Evolutionary conservation across 2,329 filamentous ascomycete genomes (phyloP), one percentile per base, ranked within the genome.

Genomic region (Amesomyces nigricolor): DNA sequence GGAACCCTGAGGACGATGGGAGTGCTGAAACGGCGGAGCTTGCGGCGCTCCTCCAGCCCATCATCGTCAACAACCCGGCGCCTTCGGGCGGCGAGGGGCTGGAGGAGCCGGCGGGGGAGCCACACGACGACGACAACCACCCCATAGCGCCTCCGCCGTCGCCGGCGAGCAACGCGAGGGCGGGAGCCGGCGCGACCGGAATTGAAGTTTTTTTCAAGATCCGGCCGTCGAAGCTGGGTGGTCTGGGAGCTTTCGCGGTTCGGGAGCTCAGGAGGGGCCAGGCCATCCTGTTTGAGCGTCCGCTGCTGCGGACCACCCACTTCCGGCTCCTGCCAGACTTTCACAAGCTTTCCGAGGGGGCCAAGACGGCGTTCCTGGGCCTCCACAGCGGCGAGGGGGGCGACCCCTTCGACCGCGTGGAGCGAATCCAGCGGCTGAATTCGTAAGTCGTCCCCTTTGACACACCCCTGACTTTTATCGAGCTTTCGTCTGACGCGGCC

Each of bases 211-310:
- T 62, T 54, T 72, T 81, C 39, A 61, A 69, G 10, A 62, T 81
- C 5, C 69, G 66, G 2, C 62, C 62, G 9, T 79, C 77, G 0
- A 47, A 57, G 0, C 65, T 76, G 1, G 72, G 72, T 0, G 78
- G 78, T 1, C 70, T 73, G 44, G 79, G 79, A 0, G 73, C 70
- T 0, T 79, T 81, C 46, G 78, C 79, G 0, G 59, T 62, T 0
- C 63, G 62, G 5, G 65, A 71, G 6, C 68, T 82, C 10, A 58
- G 59, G 16, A 48, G 60, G 0, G 70, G 70, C 37, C 70, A 76
- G 37, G 61, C 67, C 1, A 72, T 82, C 8, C 70, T 80, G 0
- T 60, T 71, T 0, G 79, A 82, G 63, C 60, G 58, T 10, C 73
- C 78, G 0, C 64, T 80, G 0, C 63, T 81, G 14, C 64, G 65